Percentiles rank a stretch among this genome's conserved stretches.
Conservation (phyloP, 441 rosid species). For the Euphorbia celastroides region DNA sequence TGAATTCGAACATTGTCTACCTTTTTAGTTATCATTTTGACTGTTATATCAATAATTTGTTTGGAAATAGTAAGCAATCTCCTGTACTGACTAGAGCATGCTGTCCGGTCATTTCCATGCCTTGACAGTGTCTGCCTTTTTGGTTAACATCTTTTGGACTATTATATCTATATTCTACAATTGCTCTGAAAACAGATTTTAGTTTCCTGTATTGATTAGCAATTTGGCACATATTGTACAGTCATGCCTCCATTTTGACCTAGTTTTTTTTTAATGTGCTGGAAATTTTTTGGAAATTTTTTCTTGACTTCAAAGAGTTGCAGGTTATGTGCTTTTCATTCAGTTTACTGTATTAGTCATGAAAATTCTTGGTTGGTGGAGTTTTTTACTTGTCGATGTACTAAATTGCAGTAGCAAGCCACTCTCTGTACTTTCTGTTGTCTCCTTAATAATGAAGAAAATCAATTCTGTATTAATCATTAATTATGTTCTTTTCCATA, state of each 20-base stretch:
- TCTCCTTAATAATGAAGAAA: not conserved
- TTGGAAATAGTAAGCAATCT: not conserved
- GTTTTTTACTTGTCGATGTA: not conserved
- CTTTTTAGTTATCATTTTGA: not conserved
- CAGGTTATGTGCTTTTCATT: not conserved
- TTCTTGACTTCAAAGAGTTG: not conserved
- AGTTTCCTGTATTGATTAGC: too few species aligned
- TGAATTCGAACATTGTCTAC: not conserved
- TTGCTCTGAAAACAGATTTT: too few species aligned
- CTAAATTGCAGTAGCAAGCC: not conserved
- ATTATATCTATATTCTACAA: too few species aligned
- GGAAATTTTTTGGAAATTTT: too few species aligned
- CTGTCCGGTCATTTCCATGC: not conserved
- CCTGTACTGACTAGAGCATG: not conserved
- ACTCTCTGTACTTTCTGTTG: not conserved
- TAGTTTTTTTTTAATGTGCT: too few species aligned
- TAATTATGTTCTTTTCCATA: not conserved
- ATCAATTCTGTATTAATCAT: not conserved
- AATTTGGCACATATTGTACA: too few species aligned
- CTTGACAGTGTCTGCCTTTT: too few species aligned
- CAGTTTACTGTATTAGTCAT: not conserved
- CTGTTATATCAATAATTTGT: not conserved
- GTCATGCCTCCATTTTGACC: too few species aligned
- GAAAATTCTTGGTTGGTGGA: not conserved
- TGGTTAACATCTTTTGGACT: too few species aligned